Conservation (phyloP, 257 asterid species). For the Parsonsia alboflavescens region DNA sequence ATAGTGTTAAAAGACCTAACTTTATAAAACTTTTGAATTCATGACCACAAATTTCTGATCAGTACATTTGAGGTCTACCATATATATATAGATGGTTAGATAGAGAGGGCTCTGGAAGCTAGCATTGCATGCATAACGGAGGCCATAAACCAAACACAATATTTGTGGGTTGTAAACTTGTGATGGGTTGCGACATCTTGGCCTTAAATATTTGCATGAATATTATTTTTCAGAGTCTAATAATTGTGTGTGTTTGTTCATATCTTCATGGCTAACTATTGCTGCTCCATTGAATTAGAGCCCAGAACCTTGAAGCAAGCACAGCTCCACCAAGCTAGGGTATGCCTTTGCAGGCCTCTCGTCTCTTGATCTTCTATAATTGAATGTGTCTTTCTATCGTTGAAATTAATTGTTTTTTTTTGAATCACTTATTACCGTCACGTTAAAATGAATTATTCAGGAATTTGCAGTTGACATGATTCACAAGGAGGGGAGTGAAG, state of each 20-base stretch:
- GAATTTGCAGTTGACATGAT: conserved; percentile 67
- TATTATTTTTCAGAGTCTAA: too few relatives aligned
- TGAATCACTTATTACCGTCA: too few relatives aligned
- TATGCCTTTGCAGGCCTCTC: too few relatives aligned
- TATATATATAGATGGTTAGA: too few relatives aligned
- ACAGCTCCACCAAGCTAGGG: conserved; percentile 55
- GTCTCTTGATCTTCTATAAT: too few relatives aligned
- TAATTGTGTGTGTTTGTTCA: too few relatives aligned
- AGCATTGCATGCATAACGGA: too few relatives aligned
- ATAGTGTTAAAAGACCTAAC: not conserved
- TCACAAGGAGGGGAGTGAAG: conserved; percentile 40
- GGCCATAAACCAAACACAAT: not conserved
- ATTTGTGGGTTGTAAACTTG: not conserved
- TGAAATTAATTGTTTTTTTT: too few relatives aligned
- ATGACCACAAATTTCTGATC: conserved; percentile 32
- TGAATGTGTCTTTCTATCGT: too few relatives aligned
- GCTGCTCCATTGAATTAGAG: conserved; percentile 72
- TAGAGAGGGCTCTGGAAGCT: not conserved
- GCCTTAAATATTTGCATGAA: not conserved
- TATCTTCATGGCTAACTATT: conserved; percentile 47
- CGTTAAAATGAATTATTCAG: too few relatives aligned
- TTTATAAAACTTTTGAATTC: conserved; percentile 1
- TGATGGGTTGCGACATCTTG: conserved; percentile 16
- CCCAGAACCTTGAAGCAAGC: conserved; percentile 64
- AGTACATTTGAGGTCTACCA: too few relatives aligned